Conservation (phyloP, 345 rosid species). For the Erucastrum elatum region DNA sequence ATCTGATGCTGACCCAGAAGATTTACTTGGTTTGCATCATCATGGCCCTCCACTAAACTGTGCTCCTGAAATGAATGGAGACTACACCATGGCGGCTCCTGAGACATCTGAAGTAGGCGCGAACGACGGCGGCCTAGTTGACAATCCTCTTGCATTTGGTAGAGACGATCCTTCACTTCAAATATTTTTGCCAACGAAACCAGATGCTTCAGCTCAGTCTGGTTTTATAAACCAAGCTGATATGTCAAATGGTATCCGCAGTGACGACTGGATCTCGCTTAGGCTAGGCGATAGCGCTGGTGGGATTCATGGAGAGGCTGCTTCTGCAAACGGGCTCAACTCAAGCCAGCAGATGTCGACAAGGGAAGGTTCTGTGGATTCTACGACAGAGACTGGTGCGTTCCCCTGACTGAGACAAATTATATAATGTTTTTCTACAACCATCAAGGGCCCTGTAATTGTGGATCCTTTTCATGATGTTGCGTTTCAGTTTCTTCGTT, state of each 20-base stretch:
- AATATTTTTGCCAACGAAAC: constrained; percentile 83
- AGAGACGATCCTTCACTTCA: constrained; percentile 91
- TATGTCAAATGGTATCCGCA: constrained; percentile 64
- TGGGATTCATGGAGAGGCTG: constrained; percentile 52
- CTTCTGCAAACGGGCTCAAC: constrained; percentile 53
- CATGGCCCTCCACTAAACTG: constrained; percentile 56
- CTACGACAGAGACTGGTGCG: constrained; percentile 79
- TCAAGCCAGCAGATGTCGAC: constrained; percentile 56
- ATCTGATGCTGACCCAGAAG: constrained; percentile 58
- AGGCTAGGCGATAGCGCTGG: constrained; percentile 77
- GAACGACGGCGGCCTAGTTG: constrained; percentile 72
- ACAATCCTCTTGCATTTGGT: constrained; percentile 75
- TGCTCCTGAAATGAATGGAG: constrained; percentile 62
- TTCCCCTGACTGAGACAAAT: constrained; percentile 39
- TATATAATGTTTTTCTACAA: neutral
- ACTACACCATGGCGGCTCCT: constrained; percentile 57
- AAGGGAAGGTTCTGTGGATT: constrained; percentile 50
- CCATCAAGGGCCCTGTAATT: neutral
- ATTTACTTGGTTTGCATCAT: constrained; percentile 60
- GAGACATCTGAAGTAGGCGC: constrained; percentile 56
- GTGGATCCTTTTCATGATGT: neutral
- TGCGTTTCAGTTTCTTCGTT: constrained; percentile 10
- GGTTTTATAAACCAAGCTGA: constrained; percentile 67
- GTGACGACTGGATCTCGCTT: constrained; percentile 93
- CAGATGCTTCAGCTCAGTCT: constrained; percentile 60